phyloP scores from a whole-genome alignment of 345 rosid genomes.

The Fremontodendron californicum region DNA sequence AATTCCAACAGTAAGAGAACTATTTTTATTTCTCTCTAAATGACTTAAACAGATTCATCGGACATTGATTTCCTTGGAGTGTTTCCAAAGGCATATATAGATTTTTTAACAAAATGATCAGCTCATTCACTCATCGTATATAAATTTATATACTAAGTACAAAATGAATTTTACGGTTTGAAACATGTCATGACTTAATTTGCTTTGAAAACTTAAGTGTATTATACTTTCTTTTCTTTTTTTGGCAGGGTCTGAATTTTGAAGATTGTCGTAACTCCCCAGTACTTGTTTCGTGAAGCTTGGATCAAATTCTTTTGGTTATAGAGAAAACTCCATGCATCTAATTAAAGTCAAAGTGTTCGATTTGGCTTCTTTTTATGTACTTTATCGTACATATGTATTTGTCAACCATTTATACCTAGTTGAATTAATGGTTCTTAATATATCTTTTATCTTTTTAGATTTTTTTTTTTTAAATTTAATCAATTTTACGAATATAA shows the following conservation, averaged over 20 bases:
- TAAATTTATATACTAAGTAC: too few species aligned
- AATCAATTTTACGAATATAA: not conserved
- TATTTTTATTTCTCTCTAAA: too few species aligned
- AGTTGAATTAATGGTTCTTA: not conserved
- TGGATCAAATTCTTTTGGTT: not conserved
- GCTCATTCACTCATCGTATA: too few species aligned
- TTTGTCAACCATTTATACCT: not conserved
- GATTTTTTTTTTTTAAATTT: not conserved
- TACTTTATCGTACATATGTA: not conserved
- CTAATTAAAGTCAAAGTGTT: not conserved
- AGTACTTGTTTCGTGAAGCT: not conserved
- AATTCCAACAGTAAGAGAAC: constrained; percentile 38
- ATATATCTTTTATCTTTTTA: not conserved
- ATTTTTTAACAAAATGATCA: too few species aligned
- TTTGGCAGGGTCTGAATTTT: not conserved
- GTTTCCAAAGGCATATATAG: too few species aligned
- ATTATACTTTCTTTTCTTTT: not conserved
- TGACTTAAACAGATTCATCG: too few species aligned
- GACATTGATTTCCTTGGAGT: too few species aligned
- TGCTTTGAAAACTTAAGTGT: not conserved
- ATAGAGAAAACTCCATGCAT: not conserved
- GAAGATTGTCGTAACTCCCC: not conserved
- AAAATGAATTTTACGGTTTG: too few species aligned
- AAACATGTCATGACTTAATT: too few species aligned
- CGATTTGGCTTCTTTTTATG: not conserved